Conservation (phyloP, 2,329 filamentous ascomycete species). For the Diaporthe citriasiana region DNA sequence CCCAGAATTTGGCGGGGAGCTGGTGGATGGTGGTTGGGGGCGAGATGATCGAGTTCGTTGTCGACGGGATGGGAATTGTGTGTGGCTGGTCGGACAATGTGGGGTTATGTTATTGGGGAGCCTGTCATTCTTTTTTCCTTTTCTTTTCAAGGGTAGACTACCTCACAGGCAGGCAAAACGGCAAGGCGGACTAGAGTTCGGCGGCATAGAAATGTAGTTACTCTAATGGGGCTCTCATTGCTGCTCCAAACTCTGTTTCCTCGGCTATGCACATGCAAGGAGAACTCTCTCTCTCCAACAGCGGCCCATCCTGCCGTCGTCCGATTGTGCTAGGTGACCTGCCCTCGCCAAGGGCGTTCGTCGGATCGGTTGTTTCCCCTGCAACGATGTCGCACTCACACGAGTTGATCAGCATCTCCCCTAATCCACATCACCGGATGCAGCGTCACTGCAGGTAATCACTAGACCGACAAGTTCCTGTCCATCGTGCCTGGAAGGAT, state of each 20-base stretch:
- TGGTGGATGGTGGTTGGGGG: neutral
- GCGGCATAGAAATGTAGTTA: neutral
- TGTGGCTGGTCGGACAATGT: slow-evolving; percentile 20
- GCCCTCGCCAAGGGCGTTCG: slow-evolving; percentile 23
- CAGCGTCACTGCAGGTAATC: slow-evolving; percentile 32
- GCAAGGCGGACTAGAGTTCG: neutral
- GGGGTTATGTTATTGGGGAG: neutral
- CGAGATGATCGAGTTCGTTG: slow-evolving; percentile 7
- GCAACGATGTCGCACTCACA: slow-evolving; percentile 25
- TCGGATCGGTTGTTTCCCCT: slow-evolving; percentile 29
- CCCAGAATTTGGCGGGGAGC: slow-evolving; percentile 20
- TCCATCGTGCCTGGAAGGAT: slow-evolving; percentile 34
- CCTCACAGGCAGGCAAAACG: neutral
- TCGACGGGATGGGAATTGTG: slow-evolving; percentile 5
- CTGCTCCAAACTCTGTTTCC: neutral
- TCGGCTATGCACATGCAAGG: slow-evolving; percentile 33
- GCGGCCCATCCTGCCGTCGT: slow-evolving; percentile 6
- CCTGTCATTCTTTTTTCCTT: neutral
- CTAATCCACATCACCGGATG: slow-evolving; percentile 29
- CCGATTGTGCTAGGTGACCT: slow-evolving; percentile 1
- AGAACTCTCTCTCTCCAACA: neutral
- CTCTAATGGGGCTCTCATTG: neutral
- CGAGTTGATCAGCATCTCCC: slow-evolving; percentile 26
- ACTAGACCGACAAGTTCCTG: slow-evolving; percentile 24
- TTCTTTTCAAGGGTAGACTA: neutral